Percentiles rank a stretch among this genome's conserved stretches.
Conservation (phyloP, 176 grass and related monocot species). For the Ensete ventricosum region DNA sequence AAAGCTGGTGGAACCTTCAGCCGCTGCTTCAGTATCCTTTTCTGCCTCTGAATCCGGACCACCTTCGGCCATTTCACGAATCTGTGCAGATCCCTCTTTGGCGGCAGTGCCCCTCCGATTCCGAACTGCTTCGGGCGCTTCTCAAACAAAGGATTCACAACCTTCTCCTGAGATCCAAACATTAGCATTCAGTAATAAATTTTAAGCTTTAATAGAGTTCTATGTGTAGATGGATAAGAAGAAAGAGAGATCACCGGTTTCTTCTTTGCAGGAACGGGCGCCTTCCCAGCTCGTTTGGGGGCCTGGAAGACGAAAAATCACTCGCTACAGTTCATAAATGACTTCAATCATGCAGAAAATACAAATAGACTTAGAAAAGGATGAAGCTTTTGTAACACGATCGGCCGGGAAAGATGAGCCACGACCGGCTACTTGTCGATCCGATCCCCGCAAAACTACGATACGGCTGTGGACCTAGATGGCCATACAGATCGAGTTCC, state of each 20-base stretch:
- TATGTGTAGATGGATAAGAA: too few relatives aligned
- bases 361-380: neutral
- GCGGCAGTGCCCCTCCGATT: conserved; percentile 4
- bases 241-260: neutral
- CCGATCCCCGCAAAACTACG: too few relatives aligned
- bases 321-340: neutral
- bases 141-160: conserved; percentile 8
- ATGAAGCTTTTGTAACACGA: neutral
- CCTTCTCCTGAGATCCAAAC: conserved; percentile 14
- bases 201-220: too few relatives aligned
- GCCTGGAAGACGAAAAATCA: neutral
- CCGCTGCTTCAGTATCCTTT: conserved; percentile 1
- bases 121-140: conserved; percentile 15
- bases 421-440: too few relatives aligned
- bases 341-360: neutral
- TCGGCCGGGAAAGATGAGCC: too few relatives aligned
- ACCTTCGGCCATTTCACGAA: conserved; percentile 13
- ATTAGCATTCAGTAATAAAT: neutral
- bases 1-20: conserved; percentile 5
- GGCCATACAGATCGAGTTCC: too few relatives aligned
- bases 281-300: neutral
- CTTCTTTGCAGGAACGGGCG: neutral
- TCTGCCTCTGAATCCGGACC: conserved; percentile 10
- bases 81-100: conserved; percentile 4
- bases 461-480: too few relatives aligned